Evolutionary conservation across 352 stramenopile genomes (phyloP).

Genomic region (Elongisporangium anandrum): DNA sequence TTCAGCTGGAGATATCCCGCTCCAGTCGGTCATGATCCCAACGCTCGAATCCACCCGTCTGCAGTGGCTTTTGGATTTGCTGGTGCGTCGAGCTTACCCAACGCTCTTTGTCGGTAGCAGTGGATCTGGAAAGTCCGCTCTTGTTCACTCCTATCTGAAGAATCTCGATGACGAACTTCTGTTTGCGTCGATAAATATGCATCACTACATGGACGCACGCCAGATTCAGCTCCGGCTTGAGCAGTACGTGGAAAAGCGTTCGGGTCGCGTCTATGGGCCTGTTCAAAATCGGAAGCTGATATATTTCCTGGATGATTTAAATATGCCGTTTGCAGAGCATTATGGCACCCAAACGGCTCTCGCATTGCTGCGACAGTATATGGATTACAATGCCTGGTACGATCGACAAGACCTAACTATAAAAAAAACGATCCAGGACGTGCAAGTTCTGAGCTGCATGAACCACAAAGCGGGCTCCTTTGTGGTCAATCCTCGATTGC

Average conservation of each 20-base stretch:
- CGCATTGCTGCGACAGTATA: conserved; percentile 86
- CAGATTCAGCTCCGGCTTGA: conserved; percentile 79
- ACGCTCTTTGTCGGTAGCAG: conserved; percentile 79
- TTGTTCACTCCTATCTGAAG: conserved; percentile 73
- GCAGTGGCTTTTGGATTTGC: conserved; percentile 53
- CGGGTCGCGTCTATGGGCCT: conserved; percentile 80
- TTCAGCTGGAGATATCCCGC: conserved; percentile 33
- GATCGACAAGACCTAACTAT: conserved; percentile 82
- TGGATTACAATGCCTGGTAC: conserved; percentile 91
- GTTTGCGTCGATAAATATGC: conserved; percentile 63
- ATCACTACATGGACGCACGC: conserved; percentile 87
- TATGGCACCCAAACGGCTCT: conserved; percentile 90
- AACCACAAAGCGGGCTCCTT: conserved; percentile 91
- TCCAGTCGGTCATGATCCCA: conserved; percentile 66
- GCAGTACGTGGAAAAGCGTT: conserved; percentile 82
- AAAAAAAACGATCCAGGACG: conserved; percentile 88
- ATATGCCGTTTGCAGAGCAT: conserved; percentile 83
- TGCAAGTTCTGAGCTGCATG: conserved; percentile 87
- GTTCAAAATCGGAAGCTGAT: conserved; percentile 74
- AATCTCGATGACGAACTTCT: conserved; percentile 56
- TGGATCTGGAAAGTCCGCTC: conserved; percentile 82
- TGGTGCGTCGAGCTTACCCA: conserved; percentile 39
- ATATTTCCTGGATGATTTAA: conserved; percentile 91
- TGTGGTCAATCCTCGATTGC: conserved; percentile 79
- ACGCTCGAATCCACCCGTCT: conserved; percentile 75